Percentiles rank a stretch among this genome's conserved stretches.
phyloP scores from a whole-genome alignment of 1,284 basidiomycete species.

The Ustilago curta region DNA sequence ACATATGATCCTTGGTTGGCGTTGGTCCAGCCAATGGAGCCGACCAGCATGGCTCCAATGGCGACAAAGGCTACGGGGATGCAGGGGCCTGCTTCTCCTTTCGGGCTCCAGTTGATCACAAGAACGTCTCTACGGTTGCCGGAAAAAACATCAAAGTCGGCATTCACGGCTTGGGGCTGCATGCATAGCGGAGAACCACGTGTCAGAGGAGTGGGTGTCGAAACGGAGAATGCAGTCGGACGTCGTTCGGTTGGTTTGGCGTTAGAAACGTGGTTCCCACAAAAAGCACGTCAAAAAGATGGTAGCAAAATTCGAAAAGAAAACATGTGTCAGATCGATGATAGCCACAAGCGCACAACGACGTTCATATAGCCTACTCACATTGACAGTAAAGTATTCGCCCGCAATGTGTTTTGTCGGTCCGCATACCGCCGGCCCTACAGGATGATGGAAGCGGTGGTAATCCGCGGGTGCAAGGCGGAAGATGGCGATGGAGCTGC shows the following conservation, averaged over 20 bases:
- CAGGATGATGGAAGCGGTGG: conserved; percentile 93
- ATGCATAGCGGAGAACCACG: neutral
- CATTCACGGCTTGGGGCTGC: conserved; percentile 61
- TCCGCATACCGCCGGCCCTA: conserved; percentile 76
- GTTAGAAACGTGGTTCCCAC: neutral
- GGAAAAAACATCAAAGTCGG: conserved; percentile 64
- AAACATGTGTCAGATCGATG: neutral
- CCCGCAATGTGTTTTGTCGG: conserved; percentile 72
- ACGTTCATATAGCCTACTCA: conserved; percentile 75
- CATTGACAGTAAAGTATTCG: conserved; percentile 72
- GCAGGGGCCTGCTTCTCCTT: conserved; percentile 14
- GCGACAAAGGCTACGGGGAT: conserved; percentile 57
- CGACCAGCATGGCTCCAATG: conserved; percentile 73
- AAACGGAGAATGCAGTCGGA: neutral
- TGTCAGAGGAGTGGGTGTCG: neutral
- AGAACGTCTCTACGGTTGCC: conserved; percentile 56
- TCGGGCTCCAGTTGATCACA: conserved; percentile 50
- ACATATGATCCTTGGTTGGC: conserved; percentile 83
- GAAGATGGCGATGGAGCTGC: conserved; percentile 75
- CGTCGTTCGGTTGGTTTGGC: neutral
- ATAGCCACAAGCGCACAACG: neutral
- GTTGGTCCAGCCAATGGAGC: conserved; percentile 78
- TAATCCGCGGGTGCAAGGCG: conserved; percentile 88
- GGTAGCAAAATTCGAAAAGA: conserved; percentile 12
- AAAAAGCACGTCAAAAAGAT: conserved; percentile 6